These are phyloP conservation scores for Boletus reticulatus DNA, from an alignment of 768 basidiomycete species.

Conservation along the genomic window DNA sequence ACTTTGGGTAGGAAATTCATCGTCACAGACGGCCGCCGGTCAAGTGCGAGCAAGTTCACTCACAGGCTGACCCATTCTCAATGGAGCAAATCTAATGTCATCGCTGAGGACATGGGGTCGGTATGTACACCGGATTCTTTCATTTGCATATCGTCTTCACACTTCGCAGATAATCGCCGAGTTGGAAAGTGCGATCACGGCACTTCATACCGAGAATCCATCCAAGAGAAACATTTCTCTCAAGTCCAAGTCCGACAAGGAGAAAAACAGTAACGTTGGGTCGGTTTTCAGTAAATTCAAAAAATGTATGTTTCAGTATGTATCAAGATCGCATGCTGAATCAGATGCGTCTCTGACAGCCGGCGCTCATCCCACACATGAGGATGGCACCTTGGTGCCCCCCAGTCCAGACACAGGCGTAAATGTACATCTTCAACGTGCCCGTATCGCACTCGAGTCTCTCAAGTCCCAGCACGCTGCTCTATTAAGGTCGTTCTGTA, in stretches of 20 bases:
- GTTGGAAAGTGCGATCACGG: conserved; percentile 52
- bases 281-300: conserved; percentile 61
- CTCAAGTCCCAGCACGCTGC: conserved; percentile 61
- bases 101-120: conserved; percentile 65
- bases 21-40: conserved; percentile 38
- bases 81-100: conserved; percentile 45
- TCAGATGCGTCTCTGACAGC: conserved; percentile 13
- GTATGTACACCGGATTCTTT: conserved; percentile 39
- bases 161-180: conserved; percentile 51
- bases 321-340: neutral
- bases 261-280: conserved; percentile 35
- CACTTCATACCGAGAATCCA: conserved; percentile 39
- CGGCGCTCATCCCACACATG: conserved; percentile 18
- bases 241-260: conserved; percentile 44
- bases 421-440: conserved; percentile 37
- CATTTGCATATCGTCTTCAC: neutral
- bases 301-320: conserved; percentile 40
- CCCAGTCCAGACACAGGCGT: conserved; percentile 16
- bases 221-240: conserved; percentile 36
- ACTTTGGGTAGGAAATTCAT: conserved; percentile 54
- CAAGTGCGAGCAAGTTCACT: conserved; percentile 35
- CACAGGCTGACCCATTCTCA: conserved; percentile 44
- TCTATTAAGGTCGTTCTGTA: conserved; percentile 44
- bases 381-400: conserved; percentile 26
- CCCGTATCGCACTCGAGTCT: conserved; percentile 46